A percentile compares a stretch with the other conserved stretches of the same genome.
Conservation (phyloP, 139 green algal genomes). For the Ettlia oleoabundans region DNA sequence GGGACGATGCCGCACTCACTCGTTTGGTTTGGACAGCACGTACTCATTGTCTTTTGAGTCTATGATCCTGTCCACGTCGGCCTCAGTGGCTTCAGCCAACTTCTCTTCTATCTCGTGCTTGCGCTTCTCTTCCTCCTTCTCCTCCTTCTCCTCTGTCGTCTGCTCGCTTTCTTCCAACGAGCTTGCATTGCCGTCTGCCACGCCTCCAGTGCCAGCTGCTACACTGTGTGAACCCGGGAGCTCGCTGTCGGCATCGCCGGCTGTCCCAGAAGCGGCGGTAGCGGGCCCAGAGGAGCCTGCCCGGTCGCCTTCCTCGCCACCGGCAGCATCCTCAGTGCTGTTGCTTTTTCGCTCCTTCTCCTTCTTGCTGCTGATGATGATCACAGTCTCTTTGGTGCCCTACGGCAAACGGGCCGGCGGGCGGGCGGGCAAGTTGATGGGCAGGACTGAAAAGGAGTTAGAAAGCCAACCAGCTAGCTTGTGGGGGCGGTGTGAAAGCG, state of each 20-base stretch:
- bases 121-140: slow-evolving; percentile 11
- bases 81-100: slow-evolving; percentile 32
- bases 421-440: neutral
- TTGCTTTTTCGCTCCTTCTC: slow-evolving; percentile 37
- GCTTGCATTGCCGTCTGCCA: slow-evolving; percentile 2
- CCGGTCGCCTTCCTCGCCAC: slow-evolving; percentile 34
- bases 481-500: too few relatives aligned
- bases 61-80: slow-evolving; percentile 93
- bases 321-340: too few relatives aligned
- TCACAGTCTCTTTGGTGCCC: slow-evolving; percentile 68
- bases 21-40: slow-evolving; percentile 94
- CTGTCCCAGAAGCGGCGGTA: neutral
- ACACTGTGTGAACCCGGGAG: neutral
- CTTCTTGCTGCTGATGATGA: slow-evolving; percentile 65
- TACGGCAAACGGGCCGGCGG: slow-evolving; percentile 14
- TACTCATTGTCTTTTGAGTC: slow-evolving; percentile 98
- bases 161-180: neutral
- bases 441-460: too few relatives aligned
- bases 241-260: neutral
- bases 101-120: slow-evolving; percentile 31
- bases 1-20: slow-evolving; percentile 11
- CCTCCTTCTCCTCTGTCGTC: neutral
- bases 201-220: neutral
- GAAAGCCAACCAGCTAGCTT: neutral
- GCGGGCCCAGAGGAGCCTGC: slow-evolving; percentile 33